These are phyloP conservation scores for Phlyctochytrium bullatum DNA, from an alignment of 192 early-diverging fungal genomes.

Conservation along the genomic window DNA sequence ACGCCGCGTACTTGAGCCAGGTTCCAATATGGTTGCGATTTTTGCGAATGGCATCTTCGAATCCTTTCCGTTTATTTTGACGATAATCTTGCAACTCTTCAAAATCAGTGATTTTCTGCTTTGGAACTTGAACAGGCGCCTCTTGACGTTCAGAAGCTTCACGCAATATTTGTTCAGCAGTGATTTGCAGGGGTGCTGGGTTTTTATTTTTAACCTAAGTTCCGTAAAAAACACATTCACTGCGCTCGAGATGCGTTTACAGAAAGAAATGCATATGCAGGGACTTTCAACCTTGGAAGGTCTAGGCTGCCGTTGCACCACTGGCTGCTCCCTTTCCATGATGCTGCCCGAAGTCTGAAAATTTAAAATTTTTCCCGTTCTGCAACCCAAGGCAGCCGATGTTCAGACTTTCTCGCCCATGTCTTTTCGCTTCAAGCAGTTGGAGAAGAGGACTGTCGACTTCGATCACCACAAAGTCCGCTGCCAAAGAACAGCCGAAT, in stretches of 20 bases:
- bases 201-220: constrained; percentile 92
- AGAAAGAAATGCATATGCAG: no score
- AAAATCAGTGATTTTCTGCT: constrained; percentile 87
- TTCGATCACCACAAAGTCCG: no score
- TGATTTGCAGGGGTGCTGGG: constrained; percentile 96
- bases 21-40: constrained; percentile 83
- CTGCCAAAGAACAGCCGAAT: no score
- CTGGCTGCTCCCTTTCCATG: no score
- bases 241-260: no score
- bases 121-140: constrained; percentile 59
- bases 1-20: constrained; percentile 94
- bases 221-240: no score
- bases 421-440: no score
- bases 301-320: background rate
- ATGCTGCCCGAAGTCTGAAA: no score
- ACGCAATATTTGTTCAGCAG: constrained; percentile 96
- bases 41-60: constrained; percentile 85
- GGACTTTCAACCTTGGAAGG: background rate
- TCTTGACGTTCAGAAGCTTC: constrained; percentile 86
- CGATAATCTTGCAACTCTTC: constrained; percentile 93
- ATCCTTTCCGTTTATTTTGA: constrained; percentile 86
- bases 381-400: no score
- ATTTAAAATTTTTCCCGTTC: no score
- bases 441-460: no score
- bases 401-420: no score